phyloP scores from a whole-genome alignment of 495 filamentous ascomycete genomes.

The Podospora anserina region DNA sequence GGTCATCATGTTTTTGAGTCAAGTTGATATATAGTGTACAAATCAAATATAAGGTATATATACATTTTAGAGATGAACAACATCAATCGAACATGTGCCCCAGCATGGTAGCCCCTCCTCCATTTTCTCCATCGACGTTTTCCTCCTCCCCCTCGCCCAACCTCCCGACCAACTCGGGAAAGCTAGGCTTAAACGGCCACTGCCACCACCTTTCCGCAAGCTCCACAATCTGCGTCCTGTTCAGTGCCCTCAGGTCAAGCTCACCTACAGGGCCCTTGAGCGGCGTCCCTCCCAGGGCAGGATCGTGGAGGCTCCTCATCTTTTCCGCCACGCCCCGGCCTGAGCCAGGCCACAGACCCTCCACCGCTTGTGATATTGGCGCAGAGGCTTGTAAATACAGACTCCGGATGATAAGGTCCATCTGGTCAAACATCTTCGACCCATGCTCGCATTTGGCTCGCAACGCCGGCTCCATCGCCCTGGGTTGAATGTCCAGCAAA shows the following conservation, averaged over 20 bases:
- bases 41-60: too few species aligned
- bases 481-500: slow-evolving; percentile 49
- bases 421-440: slow-evolving; percentile 34
- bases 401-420: slow-evolving; percentile 36
- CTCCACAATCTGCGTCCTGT: slow-evolving; percentile 45
- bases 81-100: neutral
- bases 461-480: slow-evolving; percentile 33
- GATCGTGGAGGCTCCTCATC: slow-evolving; percentile 42
- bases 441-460: slow-evolving; percentile 36
- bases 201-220: slow-evolving; percentile 51
- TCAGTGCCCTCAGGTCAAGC: slow-evolving; percentile 43
- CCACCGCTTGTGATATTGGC: slow-evolving; percentile 28
- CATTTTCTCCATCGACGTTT: neutral
- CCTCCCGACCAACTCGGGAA: slow-evolving; percentile 39
- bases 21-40: too few species aligned
- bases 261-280: slow-evolving; percentile 26
- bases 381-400: slow-evolving; percentile 20
- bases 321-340: slow-evolving; percentile 39
- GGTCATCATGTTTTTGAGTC: too few species aligned
- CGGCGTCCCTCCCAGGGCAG: slow-evolving; percentile 37
- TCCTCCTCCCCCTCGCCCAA: slow-evolving; percentile 11
- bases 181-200: slow-evolving; percentile 58
- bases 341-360: slow-evolving; percentile 39
- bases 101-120: neutral
- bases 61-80: too few species aligned